These are phyloP conservation scores for Chrysanthemum makinoi DNA, from an alignment of 129 eudicot species.

Conservation along the genomic window DNA sequence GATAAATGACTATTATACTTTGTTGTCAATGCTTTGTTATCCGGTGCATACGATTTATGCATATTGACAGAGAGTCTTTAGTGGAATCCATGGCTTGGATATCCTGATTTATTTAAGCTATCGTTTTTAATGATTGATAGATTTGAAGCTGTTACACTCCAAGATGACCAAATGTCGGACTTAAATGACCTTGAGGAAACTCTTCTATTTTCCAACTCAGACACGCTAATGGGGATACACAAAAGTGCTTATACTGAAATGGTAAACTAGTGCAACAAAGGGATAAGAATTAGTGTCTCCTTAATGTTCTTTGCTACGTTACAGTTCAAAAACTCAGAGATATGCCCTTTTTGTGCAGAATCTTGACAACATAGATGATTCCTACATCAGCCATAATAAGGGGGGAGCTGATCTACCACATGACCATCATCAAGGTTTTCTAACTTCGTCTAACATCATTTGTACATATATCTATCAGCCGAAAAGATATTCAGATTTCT, in stretches of 20 bases:
- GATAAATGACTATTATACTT: background rate
- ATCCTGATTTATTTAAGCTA: constrained; percentile 5
- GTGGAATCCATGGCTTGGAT: background rate
- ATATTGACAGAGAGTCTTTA: background rate
- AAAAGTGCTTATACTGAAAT: constrained; percentile 60
- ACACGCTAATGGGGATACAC: constrained; percentile 52
- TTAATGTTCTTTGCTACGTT: background rate
- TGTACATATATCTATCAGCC: background rate
- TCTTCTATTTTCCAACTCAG: constrained; percentile 41
- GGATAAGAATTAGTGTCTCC: background rate
- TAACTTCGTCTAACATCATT: background rate
- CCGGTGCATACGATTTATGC: background rate
- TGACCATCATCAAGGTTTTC: constrained; percentile 77
- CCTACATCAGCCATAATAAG: constrained; percentile 39
- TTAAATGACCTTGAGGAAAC: constrained; percentile 63
- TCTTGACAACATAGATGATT: constrained; percentile 71
- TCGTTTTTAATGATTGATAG: constrained; percentile 32
- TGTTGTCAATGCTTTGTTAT: constrained; percentile 10
- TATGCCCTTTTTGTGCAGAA: constrained; percentile 39
- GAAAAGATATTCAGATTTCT: constrained; percentile 4
- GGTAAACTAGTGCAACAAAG: constrained; percentile 43
- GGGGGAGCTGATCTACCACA: constrained; percentile 46
- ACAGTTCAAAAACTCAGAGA: background rate
- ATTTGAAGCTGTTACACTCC: constrained; percentile 73
- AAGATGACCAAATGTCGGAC: constrained; percentile 52